phyloP scores from a whole-genome alignment of 768 basidiomycete genomes.

The Leccinellum rugosiceps region DNA sequence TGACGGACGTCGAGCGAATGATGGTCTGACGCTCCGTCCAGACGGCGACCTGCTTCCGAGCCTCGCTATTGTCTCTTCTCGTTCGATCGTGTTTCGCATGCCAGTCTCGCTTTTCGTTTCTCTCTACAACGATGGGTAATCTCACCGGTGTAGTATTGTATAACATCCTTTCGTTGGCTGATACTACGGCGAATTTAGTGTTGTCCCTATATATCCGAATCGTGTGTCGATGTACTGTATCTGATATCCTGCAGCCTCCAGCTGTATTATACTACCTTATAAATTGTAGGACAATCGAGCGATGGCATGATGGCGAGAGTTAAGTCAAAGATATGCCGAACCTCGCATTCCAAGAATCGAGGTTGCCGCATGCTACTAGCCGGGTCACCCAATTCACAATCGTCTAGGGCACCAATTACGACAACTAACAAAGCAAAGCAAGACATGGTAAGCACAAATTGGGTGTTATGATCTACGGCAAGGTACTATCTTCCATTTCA shows the following conservation, averaged over 20 bases:
- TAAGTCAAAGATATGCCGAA: not conserved
- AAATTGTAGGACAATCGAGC: not conserved
- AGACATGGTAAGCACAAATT: not conserved
- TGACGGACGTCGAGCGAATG: conserved; percentile 29
- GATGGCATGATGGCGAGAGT: not conserved
- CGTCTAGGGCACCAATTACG: not conserved
- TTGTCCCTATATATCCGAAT: not conserved
- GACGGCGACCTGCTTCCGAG: not conserved
- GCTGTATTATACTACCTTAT: not conserved
- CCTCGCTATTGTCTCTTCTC: not conserved
- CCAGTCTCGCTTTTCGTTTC: not conserved
- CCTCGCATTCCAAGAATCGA: no score
- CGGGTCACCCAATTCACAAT: no score
- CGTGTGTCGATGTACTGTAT: not conserved
- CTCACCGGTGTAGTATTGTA: not conserved
- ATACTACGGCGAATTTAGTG: not conserved
- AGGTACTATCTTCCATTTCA: conserved; percentile 1
- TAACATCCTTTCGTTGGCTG: not conserved
- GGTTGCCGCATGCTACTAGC: no score
- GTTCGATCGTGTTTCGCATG: not conserved
- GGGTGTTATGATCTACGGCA: not conserved
- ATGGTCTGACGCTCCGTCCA: conserved; percentile 20
- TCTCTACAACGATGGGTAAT: not conserved
- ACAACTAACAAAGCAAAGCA: not conserved
- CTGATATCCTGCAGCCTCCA: not conserved